These are phyloP conservation scores for Rosa lucieae DNA, from an alignment of 306 rosid species.

Conservation along the genomic window DNA sequence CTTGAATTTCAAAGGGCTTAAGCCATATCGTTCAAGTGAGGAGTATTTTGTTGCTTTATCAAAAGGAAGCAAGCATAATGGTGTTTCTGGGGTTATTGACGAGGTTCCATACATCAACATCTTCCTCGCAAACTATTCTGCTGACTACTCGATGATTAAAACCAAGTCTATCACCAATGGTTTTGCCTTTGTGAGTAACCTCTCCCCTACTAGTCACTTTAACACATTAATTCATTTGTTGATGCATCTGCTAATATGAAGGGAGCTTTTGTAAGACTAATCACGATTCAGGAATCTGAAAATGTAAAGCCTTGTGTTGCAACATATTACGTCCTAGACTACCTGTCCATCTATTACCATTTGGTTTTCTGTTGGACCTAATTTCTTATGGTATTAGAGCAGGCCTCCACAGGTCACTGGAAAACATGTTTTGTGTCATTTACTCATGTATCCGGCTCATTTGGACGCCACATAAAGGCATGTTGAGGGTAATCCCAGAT, in stretches of 20 bases:
- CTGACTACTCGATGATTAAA: constrained; percentile 1
- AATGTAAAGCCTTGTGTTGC: neutral
- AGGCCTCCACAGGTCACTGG: neutral
- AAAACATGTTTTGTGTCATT: too few species aligned
- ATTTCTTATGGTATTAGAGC: neutral
- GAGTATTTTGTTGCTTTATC: constrained; percentile 25
- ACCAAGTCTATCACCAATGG: constrained; percentile 24
- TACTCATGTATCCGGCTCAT: too few species aligned
- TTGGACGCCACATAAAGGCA: too few species aligned
- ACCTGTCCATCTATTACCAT: neutral
- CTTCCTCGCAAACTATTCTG: constrained; percentile 20
- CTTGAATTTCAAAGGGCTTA: constrained; percentile 14
- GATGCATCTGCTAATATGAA: neutral
- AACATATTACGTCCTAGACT: neutral
- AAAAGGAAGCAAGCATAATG: constrained; percentile 12
- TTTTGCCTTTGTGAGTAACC: constrained; percentile 36
- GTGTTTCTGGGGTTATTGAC: constrained; percentile 22
- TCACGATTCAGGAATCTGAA: neutral
- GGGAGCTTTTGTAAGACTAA: neutral
- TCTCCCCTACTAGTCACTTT: neutral
- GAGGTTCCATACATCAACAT: constrained; percentile 26
- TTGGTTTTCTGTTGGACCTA: neutral
- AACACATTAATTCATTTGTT: too few species aligned
- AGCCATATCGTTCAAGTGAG: neutral
- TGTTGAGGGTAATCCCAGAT: too few species aligned